phyloP scores from a whole-genome alignment of 192 early-diverging fungal species.

The Gryganskiella cystojenkinii region DNA sequence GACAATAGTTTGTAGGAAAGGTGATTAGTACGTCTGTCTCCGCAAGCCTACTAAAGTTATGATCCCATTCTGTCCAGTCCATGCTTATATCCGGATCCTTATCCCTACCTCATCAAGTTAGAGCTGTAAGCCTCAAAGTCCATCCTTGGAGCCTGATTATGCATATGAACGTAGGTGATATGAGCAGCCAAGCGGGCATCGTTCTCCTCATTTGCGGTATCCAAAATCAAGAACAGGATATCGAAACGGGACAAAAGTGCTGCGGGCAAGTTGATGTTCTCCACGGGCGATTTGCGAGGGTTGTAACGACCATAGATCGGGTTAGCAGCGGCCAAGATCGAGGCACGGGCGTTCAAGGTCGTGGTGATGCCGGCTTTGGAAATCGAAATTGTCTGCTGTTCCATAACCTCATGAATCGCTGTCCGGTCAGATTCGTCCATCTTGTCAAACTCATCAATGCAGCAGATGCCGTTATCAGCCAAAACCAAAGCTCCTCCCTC shows the following conservation, averaged over 20 bases:
- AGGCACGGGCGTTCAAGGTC: slow-evolving; percentile 94
- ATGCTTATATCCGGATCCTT: too few species aligned
- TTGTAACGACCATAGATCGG: slow-evolving; percentile 97
- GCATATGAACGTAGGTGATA: slow-evolving; percentile 93
- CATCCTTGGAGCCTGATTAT: slow-evolving; percentile 79
- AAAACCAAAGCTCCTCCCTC: slow-evolving; percentile 98
- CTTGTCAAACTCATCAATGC: slow-evolving; percentile 99
- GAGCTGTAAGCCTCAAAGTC: slow-evolving; percentile 75
- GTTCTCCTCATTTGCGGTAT: slow-evolving; percentile 81
- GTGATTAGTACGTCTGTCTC: background rate
- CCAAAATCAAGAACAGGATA: slow-evolving; percentile 90
- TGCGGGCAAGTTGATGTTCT: slow-evolving; percentile 98
- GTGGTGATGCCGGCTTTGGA: slow-evolving; percentile 99
- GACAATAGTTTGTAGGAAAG: background rate
- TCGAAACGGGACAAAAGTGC: slow-evolving; percentile 95
- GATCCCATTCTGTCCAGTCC: too few species aligned
- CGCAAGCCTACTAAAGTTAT: background rate
- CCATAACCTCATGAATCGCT: slow-evolving; percentile 99
- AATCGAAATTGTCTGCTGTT: slow-evolving; percentile 99
- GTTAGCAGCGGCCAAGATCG: slow-evolving; percentile 97
- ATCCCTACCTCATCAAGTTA: slow-evolving; percentile 82
- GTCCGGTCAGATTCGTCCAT: slow-evolving; percentile 98
- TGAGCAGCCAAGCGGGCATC: slow-evolving; percentile 88
- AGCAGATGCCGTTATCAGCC: slow-evolving; percentile 98
- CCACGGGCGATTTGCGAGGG: slow-evolving; percentile 83